Evolutionary conservation across 148 eudicot species (phyloP).

Genomic region (Fagopyrum esculentum): DNA sequence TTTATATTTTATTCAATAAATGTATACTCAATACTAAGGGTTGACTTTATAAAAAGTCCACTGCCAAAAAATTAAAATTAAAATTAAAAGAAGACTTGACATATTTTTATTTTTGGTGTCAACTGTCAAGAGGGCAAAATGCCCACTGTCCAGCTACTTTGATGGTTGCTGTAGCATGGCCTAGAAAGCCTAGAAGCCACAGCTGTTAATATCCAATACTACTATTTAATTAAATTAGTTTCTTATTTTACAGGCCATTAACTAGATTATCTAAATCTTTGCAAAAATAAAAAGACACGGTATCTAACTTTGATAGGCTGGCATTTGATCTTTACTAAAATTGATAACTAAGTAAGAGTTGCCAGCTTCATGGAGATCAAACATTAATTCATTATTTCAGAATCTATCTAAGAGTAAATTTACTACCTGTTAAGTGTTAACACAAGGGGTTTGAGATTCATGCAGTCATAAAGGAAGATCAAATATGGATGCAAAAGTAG

Average conservation of each 20-base stretch:
- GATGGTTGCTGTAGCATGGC: neutral
- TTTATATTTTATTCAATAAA: neutral
- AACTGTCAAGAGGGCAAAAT: neutral
- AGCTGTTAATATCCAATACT: neutral
- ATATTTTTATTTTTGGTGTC: neutral
- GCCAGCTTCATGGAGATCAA: neutral
- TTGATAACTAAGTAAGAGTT: conserved; percentile 3
- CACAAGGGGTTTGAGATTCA: neutral
- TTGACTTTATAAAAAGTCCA: neutral
- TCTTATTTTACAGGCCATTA: neutral
- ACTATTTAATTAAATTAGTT: neutral
- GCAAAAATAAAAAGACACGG: neutral
- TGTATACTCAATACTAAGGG: neutral
- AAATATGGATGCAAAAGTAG: neutral
- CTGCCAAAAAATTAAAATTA: neutral
- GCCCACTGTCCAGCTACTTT: neutral
- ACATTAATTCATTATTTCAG: neutral
- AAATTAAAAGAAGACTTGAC: neutral
- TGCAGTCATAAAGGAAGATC: neutral
- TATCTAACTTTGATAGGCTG: neutral
- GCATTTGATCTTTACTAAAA: neutral
- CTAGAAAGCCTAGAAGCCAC: neutral
- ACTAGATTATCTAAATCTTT: neutral
- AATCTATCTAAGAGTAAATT: neutral
- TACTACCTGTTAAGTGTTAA: neutral